Base-by-base conservation (phyloP, 441 rosid genomes). In the Eruca vesicaria region DNA sequence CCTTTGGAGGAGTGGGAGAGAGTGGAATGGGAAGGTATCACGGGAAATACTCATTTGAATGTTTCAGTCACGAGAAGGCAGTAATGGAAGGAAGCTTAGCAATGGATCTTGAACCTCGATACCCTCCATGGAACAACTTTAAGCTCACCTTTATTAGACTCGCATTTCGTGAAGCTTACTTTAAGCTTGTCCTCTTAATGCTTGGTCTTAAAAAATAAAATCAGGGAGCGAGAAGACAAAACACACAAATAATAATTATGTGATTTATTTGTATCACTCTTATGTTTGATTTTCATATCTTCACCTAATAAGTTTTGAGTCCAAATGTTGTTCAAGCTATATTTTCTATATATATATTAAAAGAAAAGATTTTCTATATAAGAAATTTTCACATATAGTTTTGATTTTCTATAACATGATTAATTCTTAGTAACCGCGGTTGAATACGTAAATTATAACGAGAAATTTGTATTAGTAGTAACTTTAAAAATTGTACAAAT, bases 21-120 rank as follows among this genome's bases (percentile, higher is more conserved):
- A 90, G 97, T 63, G 98, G 98, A 1, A 75, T 81, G 3, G 97
- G 98, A 65, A 88, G 94, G 84, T 93, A 90, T 83, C 98, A 94
- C 9, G 96, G 98, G 36, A 90, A 86, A 81, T 94, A 87, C 84
- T 90, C 96, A 12, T 94, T 93, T 43, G 98, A 94, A 16, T 77
- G 91, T 14, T 94, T 94, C 80, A 94, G 98, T 77, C 97, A 91
- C 53, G 94, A 89, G 78, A 94, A 91, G 69, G 87, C 92, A 14
- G 80, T 91, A 9, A 15, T 91, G 87, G 82, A 81, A 18, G 78
- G 96, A 82, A 78, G 76, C 14, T 88, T 87, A 68, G 81, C 72
- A 64, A 82, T 83, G 1, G 98, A 94, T 74, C 56, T 89, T 3
- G 93, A 86, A 60, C 81, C 90, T 8, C 84, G 97, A 74, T 89